A percentile compares a stretch with the other conserved stretches of the same genome.
Evolutionary conservation across 108 stramenopile species (phyloP).

Genomic region (Stephanodiscus triporus): DNA sequence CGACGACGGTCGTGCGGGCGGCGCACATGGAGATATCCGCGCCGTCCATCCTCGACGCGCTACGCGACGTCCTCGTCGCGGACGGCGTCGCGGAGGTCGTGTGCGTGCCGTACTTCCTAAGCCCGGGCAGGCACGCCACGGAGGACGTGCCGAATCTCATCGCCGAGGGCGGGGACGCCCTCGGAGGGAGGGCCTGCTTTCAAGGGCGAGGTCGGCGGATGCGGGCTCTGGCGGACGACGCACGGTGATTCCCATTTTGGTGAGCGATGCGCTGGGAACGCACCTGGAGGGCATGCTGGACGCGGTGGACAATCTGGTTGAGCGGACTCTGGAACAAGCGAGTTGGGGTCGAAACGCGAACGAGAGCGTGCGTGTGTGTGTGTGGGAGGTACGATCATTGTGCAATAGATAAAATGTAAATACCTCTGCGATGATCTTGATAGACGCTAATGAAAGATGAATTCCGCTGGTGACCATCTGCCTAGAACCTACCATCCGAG

Average conservation of each 20-base stretch:
- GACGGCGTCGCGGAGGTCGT: conserved; percentile 61
- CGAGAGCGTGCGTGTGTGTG: too few relatives aligned
- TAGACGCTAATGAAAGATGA: too few relatives aligned
- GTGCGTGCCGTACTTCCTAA: conserved; percentile 92
- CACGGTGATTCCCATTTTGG: conserved; percentile 20
- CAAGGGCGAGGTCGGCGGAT: background rate
- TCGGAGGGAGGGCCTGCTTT: conserved; percentile 31
- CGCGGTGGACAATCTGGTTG: conserved; percentile 36
- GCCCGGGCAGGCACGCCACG: conserved; percentile 85
- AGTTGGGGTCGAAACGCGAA: background rate
- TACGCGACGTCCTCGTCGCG: conserved; percentile 41
- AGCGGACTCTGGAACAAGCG: conserved; percentile 15
- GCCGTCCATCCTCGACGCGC: conserved; percentile 77
- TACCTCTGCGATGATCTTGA: too few relatives aligned
- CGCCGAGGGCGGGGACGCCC: conserved; percentile 60
- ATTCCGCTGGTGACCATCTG: too few relatives aligned
- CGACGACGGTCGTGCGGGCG: conserved; percentile 54
- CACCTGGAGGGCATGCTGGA: conserved; percentile 41
- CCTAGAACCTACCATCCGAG: background rate
- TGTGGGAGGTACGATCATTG: too few relatives aligned
- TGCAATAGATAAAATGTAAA: too few relatives aligned
- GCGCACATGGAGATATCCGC: conserved; percentile 94
- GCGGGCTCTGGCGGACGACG: conserved; percentile 1
- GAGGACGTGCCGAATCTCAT: conserved; percentile 89
- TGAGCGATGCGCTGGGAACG: conserved; percentile 38